These are phyloP conservation scores for Colletotrichum tanaceti DNA, from an alignment of 2,329 filamentous ascomycete genomes.

Conservation along the genomic window DNA sequence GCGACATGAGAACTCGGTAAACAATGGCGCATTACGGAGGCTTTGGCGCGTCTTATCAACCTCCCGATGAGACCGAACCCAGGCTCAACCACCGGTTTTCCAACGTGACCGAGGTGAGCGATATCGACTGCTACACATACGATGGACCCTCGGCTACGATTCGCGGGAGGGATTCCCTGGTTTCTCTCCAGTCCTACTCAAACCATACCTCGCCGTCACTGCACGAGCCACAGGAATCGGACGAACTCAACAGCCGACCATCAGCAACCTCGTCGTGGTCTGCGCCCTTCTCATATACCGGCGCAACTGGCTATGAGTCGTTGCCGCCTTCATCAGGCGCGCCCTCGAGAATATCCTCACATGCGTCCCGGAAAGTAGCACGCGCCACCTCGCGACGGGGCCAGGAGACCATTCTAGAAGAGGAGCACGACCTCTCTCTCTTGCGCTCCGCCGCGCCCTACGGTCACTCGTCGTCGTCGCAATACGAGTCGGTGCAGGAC, in stretches of 20 bases:
- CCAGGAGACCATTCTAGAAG: conserved; percentile 50
- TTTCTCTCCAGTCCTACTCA: conserved; percentile 54
- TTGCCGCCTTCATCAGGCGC: conserved; percentile 39
- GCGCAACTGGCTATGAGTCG: conserved; percentile 43
- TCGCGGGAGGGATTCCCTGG: conserved; percentile 53
- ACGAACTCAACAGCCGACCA: conserved; percentile 9
- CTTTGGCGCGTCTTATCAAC: conserved; percentile 47
- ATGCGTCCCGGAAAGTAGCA: conserved; percentile 44
- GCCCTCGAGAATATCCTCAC: conserved; percentile 44
- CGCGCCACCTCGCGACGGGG: conserved; percentile 45
- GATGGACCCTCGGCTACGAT: conserved; percentile 45
- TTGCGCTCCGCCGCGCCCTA: conserved; percentile 56
- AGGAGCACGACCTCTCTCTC: conserved; percentile 58
- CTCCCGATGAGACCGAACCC: conserved; percentile 11
- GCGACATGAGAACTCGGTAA: conserved; percentile 34
- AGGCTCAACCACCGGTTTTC: conserved; percentile 49
- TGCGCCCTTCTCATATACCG: conserved; percentile 47
- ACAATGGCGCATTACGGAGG: conserved; percentile 35
- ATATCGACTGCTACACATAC: conserved; percentile 45
- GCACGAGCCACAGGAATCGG: conserved; percentile 9
- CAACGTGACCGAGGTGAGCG: conserved; percentile 50
- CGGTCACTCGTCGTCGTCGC: conserved; percentile 47
- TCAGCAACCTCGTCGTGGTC: conserved; percentile 44
- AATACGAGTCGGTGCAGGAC: conserved; percentile 49
- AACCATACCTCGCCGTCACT: conserved; percentile 37